phyloP scores from a whole-genome alignment of 1,139 yeast species.

The Kodamaea arcana region DNA sequence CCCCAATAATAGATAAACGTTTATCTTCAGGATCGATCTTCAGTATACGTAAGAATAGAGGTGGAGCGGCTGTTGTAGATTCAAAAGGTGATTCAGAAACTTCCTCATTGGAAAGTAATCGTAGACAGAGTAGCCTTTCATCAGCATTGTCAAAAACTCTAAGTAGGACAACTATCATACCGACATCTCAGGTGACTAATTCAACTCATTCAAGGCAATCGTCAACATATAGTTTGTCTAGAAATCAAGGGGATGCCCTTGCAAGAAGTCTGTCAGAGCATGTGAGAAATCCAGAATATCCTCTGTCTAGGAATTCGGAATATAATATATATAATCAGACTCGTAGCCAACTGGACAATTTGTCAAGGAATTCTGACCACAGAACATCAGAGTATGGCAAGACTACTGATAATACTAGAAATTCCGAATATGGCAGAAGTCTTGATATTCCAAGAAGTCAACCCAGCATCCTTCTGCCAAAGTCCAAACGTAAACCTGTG shows the following conservation, averaged over 20 bases:
- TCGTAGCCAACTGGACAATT: too few relatives aligned
- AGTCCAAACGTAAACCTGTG: slow-evolving; percentile 1
- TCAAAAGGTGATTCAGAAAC: slow-evolving; percentile 24
- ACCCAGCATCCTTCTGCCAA: too few relatives aligned
- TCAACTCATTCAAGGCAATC: slow-evolving; percentile 39
- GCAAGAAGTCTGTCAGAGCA: too few relatives aligned
- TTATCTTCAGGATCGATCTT: slow-evolving; percentile 40
- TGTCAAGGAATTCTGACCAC: too few relatives aligned
- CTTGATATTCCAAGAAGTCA: too few relatives aligned
- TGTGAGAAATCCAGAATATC: too few relatives aligned
- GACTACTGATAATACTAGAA: too few relatives aligned
- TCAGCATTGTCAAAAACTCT: slow-evolving; percentile 1
- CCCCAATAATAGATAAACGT: slow-evolving; percentile 13
- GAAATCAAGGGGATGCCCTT: too few relatives aligned
- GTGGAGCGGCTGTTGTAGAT: slow-evolving; percentile 14
- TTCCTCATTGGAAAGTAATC: slow-evolving; percentile 26
- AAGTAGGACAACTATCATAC: slow-evolving; percentile 17
- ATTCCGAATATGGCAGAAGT: too few relatives aligned
- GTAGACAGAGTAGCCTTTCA: slow-evolving; percentile 3
- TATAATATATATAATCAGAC: too few relatives aligned
- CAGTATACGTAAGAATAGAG: slow-evolving; percentile 28
- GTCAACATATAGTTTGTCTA: slow-evolving; percentile 32
- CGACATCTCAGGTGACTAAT: slow-evolving; percentile 27
- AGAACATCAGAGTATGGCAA: too few relatives aligned
- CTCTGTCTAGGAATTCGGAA: too few relatives aligned